Evolutionary conservation across 179 eudicot genomes (phyloP).

Genomic region (Corrigiola litoralis): DNA sequence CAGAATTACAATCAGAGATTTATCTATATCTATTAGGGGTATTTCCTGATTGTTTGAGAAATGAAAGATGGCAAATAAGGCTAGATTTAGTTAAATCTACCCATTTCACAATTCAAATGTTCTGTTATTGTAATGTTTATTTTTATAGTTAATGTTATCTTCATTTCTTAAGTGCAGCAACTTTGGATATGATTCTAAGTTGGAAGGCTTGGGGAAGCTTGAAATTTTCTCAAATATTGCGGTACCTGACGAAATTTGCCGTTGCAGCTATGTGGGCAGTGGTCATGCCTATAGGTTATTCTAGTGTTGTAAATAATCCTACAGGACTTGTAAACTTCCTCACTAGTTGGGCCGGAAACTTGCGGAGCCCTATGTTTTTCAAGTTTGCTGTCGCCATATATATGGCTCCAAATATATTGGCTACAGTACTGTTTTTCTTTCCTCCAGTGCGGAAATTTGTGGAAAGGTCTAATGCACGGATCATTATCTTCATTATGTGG

Average conservation of each 20-base stretch:
- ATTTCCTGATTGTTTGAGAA: background rate
- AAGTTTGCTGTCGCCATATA: constrained; percentile 66
- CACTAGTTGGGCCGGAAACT: constrained; percentile 59
- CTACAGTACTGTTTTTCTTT: constrained; percentile 63
- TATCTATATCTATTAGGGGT: no score
- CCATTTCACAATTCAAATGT: background rate
- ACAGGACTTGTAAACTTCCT: constrained; percentile 65
- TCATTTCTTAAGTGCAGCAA: constrained; percentile 43
- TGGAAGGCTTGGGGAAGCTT: constrained; percentile 93
- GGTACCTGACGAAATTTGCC: constrained; percentile 70
- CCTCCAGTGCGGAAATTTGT: constrained; percentile 62
- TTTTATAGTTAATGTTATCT: background rate
- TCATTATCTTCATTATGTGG: constrained; percentile 73
- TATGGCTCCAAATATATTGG: constrained; percentile 73
- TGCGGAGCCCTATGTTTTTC: constrained; percentile 52
- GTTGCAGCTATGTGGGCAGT: constrained; percentile 85
- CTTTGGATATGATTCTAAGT: constrained; percentile 81
- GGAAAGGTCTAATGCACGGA: constrained; percentile 80
- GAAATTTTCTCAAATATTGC: constrained; percentile 71
- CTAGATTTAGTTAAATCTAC: background rate
- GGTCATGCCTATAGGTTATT: constrained; percentile 76
- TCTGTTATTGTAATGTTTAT: background rate
- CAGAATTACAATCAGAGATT: no score
- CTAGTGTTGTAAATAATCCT: constrained; percentile 56
- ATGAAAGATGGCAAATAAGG: background rate